Evolutionary conservation across 2,329 filamentous ascomycete species (phyloP).

Genomic region (Alternaria viburni): DNA sequence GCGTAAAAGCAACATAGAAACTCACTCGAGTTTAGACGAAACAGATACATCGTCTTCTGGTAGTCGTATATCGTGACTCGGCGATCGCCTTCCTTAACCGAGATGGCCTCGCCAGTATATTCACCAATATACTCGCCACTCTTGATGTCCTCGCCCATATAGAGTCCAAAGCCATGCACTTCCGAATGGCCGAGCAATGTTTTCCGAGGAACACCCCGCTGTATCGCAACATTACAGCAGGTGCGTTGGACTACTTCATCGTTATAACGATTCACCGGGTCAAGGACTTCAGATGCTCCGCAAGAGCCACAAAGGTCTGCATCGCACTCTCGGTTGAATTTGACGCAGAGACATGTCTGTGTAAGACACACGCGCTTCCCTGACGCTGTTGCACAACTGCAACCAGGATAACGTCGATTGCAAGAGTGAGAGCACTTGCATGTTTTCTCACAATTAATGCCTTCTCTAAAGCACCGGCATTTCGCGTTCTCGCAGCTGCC

Average conservation of each 20-base stretch:
- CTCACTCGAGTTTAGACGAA: constrained; percentile 58
- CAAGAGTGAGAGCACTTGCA: constrained; percentile 70
- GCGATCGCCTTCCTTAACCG: constrained; percentile 71
- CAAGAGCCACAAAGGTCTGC: constrained; percentile 75
- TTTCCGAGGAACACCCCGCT: constrained; percentile 69
- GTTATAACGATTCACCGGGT: constrained; percentile 70
- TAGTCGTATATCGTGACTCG: constrained; percentile 69
- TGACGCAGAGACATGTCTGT: constrained; percentile 69
- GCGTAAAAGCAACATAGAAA: neutral
- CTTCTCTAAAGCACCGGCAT: constrained; percentile 68
- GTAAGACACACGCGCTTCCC: constrained; percentile 51
- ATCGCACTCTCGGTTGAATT: constrained; percentile 80
- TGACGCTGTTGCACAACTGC: constrained; percentile 40
- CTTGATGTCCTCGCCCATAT: constrained; percentile 70
- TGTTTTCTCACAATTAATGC: constrained; percentile 74
- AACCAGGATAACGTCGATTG: constrained; percentile 56
- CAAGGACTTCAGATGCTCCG: constrained; percentile 70
- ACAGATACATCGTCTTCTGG: constrained; percentile 68
- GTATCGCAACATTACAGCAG: constrained; percentile 76
- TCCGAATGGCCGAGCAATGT: constrained; percentile 74
- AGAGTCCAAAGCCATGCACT: constrained; percentile 78
- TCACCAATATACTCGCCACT: constrained; percentile 79
- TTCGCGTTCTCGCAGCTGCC: constrained; percentile 65
- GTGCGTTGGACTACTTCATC: constrained; percentile 62
- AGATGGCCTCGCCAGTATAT: constrained; percentile 80